Evolutionary conservation across 1,284 basidiomycete genomes (phyloP), one percentile per base, ranked within the genome.

Genomic region (Cystobasidium pallidum): DNA sequence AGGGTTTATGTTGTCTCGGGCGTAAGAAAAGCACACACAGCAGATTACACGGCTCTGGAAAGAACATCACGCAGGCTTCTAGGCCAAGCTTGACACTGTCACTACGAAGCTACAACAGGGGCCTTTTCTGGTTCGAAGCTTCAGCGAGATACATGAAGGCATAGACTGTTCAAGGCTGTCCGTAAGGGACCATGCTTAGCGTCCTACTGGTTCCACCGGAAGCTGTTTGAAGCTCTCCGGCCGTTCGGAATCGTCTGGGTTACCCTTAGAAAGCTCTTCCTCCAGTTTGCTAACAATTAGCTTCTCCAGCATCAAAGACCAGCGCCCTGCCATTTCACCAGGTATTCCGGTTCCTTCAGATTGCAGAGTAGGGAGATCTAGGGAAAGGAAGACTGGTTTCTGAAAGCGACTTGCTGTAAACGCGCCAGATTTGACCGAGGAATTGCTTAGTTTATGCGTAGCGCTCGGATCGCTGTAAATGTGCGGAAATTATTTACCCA

Each of bases 351-450:
- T 36, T 3, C 55, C 55, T 28, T 61, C 67, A 8, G 67, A 59
- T 10, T 51, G 39, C 11, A 70, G 32, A 8, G 57, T 45, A 7
- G 67, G 67, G 6, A 70, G 67, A 52, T 70, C 67, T 19, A 70
- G 45, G 6, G 67, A 70, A 17, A 70, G 58, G 67, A 70, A 70
- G 26, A 70, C 21, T 8, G 67, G 67, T 30, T 51, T 57, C 67
- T 39, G 34, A 30, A 61, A 70, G n/a, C 67, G 55, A 26, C 67
- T 36, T 36, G 67, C 67, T 70, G 54, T 47, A 24, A 11, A 26
- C 7, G 15, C 43, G n/a, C 3, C 43, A 45, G 15, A 45, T 6
- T 8, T 19, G n/a, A 3, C 3, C 4, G 19, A n/a, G 19, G 15
- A 45, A 17, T 3, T 3, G 3, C 6, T 45, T 19, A 45, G 43